Evolutionary conservation across 768 basidiomycete genomes (phyloP).

Genomic region (Boletus rubescentipes): DNA sequence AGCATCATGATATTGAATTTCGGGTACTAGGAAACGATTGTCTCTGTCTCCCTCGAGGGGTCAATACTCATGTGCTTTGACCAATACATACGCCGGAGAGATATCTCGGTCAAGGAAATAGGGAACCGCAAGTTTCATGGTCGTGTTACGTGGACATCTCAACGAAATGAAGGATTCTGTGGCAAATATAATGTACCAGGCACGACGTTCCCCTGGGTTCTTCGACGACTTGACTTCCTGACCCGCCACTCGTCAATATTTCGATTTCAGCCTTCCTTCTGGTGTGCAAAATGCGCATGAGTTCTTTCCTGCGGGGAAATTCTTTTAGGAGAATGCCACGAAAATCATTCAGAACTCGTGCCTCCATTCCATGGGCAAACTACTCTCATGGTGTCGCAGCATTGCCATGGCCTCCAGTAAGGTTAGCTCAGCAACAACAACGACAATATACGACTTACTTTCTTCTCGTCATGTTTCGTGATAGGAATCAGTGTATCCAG

Average conservation of each 20-base stretch:
- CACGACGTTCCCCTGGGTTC: conserved; percentile 11
- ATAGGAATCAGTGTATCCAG: conserved; percentile 66
- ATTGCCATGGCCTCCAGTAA: conserved; percentile 61
- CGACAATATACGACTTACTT: conserved; percentile 43
- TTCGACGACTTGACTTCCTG: conserved; percentile 1
- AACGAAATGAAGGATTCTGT: conserved; percentile 24
- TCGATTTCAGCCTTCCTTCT: conserved; percentile 96
- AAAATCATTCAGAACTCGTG: conserved; percentile 28
- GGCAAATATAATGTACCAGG: conserved; percentile 30
- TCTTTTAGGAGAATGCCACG: background rate
- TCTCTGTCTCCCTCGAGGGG: no score
- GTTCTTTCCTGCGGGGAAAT: conserved; percentile 60
- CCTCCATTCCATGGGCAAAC: conserved; percentile 69
- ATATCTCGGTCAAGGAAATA: no score
- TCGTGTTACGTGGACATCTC: conserved; percentile 23
- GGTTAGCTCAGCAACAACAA: background rate
- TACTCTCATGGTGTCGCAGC: conserved; percentile 42
- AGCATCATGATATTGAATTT: no score
- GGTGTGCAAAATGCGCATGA: conserved; percentile 73
- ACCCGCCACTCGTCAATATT: conserved; percentile 39
- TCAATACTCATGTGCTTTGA: no score
- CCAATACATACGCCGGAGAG: no score
- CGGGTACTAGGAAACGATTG: no score
- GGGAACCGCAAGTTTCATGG: background rate
- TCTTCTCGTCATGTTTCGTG: conserved; percentile 68